These are phyloP conservation scores for Hortiboletus rubellus DNA, from an alignment of 1,284 basidiomycete genomes.

Conservation along the genomic window DNA sequence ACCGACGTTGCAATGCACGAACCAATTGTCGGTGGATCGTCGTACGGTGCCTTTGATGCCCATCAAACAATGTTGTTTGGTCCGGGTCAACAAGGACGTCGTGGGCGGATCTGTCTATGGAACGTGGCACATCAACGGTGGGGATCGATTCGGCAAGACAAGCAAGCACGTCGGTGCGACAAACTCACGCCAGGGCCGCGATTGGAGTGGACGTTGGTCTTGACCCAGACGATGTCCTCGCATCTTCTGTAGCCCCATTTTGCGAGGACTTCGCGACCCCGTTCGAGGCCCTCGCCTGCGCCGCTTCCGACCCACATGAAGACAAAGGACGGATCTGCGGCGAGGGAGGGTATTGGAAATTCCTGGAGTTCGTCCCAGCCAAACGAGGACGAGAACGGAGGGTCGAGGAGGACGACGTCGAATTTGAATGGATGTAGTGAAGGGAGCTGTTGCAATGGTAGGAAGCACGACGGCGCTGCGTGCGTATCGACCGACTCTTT, in stretches of 20 bases:
- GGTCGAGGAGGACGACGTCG: slow-evolving; percentile 92
- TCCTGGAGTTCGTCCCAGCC: slow-evolving; percentile 83
- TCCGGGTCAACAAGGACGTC: slow-evolving; percentile 80
- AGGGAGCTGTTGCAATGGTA: slow-evolving; percentile 59
- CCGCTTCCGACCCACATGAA: slow-evolving; percentile 97
- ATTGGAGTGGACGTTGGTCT: slow-evolving; percentile 76
- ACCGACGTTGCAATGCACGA: slow-evolving; percentile 98
- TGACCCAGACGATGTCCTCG: slow-evolving; percentile 97
- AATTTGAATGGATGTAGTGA: slow-evolving; percentile 72
- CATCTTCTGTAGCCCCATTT: slow-evolving; percentile 96
- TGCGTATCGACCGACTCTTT: slow-evolving; percentile 64
- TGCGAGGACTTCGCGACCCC: slow-evolving; percentile 86
- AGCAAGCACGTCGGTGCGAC: neutral
- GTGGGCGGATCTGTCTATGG: slow-evolving; percentile 76
- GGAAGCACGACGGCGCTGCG: slow-evolving; percentile 65
- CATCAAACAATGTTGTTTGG: slow-evolving; percentile 96
- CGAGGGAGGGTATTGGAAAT: slow-evolving; percentile 81
- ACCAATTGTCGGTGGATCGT: slow-evolving; percentile 90
- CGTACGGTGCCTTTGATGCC: slow-evolving; percentile 98
- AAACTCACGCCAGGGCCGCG: slow-evolving; percentile 69
- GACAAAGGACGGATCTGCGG: slow-evolving; percentile 90
- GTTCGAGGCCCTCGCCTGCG: slow-evolving; percentile 87
- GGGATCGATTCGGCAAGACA: slow-evolving; percentile 1
- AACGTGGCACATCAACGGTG: slow-evolving; percentile 6
- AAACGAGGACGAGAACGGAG: slow-evolving; percentile 80